Conservation (phyloP, 495 filamentous ascomycete genomes). For the Talaromyces adpressus region DNA sequence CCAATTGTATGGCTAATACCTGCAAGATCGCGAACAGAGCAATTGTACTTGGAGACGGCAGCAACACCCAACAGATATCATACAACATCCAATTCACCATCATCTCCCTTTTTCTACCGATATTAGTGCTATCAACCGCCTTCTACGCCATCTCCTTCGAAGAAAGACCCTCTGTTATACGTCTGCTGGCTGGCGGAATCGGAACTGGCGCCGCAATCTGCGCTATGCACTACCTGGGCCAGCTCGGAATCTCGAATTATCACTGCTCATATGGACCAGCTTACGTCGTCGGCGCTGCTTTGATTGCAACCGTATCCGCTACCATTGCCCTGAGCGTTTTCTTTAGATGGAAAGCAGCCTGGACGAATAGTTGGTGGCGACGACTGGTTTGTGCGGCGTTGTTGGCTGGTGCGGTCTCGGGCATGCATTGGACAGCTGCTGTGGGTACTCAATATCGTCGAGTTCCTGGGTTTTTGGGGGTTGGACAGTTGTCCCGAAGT, state of each 20-base stretch:
- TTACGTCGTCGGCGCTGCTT: slow-evolving; percentile 59
- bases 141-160: slow-evolving; percentile 59
- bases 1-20: background rate
- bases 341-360: slow-evolving; percentile 67
- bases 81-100: slow-evolving; percentile 69
- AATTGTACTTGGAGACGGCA: slow-evolving; percentile 57
- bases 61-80: slow-evolving; percentile 55
- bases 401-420: slow-evolving; percentile 67
- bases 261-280: slow-evolving; percentile 43
- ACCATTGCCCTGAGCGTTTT: slow-evolving; percentile 64
- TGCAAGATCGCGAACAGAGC: slow-evolving; percentile 66
- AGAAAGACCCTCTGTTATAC: slow-evolving; percentile 46
- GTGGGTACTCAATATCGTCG: slow-evolving; percentile 61
- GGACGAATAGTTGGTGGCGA: slow-evolving; percentile 76
- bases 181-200: slow-evolving; percentile 54
- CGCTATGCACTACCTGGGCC: slow-evolving; percentile 88
- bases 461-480: slow-evolving; percentile 22
- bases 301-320: slow-evolving; percentile 66
- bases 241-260: slow-evolving; percentile 78
- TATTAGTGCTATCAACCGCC: slow-evolving; percentile 63
- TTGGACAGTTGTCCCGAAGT: slow-evolving; percentile 40
- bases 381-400: slow-evolving; percentile 56
- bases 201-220: slow-evolving; percentile 68
- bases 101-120: slow-evolving; percentile 74
- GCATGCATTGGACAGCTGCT: slow-evolving; percentile 84